A percentile compares a stretch with the other conserved stretches of the same genome.
Evolutionary conservation across 164 flowering plant species (phyloP).

Genomic region (Aristolochia californica): DNA sequence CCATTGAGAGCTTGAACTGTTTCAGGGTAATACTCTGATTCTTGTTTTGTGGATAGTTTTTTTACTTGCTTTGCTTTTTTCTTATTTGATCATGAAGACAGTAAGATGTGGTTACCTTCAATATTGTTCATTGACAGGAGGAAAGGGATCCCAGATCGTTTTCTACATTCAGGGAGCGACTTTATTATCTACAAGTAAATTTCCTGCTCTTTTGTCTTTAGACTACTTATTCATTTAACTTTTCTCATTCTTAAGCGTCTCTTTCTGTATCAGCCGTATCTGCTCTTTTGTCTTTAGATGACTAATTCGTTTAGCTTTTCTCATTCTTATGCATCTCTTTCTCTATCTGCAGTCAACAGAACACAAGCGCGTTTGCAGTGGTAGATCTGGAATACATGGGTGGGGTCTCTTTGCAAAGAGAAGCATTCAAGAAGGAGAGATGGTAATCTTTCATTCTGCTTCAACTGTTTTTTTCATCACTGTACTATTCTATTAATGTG

Average conservation of each 20-base stretch:
- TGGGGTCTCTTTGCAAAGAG: constrained; percentile 97
- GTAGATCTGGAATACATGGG: constrained; percentile 94
- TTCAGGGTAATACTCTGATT: constrained; percentile 33
- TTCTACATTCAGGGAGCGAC: constrained; percentile 75
- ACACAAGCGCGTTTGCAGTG: constrained; percentile 73
- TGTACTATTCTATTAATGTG: no score
- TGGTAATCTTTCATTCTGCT: constrained; percentile 34
- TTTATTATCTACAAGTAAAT: constrained; percentile 65
- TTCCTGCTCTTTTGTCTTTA: constrained; percentile 4
- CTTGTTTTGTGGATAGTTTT: neutral
- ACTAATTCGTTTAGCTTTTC: no score
- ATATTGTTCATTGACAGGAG: constrained; percentile 29
- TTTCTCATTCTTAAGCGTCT: constrained; percentile 10
- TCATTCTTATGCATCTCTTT: constrained; percentile 7
- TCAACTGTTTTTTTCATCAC: no score
- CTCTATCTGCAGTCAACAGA: constrained; percentile 56
- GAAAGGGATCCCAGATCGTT: constrained; percentile 47
- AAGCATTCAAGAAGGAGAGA: constrained; percentile 91
- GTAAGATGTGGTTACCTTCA: neutral
- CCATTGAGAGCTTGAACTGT: constrained; percentile 41
- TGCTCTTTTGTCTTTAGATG: no score
- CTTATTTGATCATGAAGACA: neutral
- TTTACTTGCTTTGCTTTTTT: neutral
- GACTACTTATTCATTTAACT: neutral
- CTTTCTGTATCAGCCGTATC: constrained; percentile 33